Base-by-base conservation (phyloP, 805 yeast species). In the Ogataea paradorogensis region DNA sequence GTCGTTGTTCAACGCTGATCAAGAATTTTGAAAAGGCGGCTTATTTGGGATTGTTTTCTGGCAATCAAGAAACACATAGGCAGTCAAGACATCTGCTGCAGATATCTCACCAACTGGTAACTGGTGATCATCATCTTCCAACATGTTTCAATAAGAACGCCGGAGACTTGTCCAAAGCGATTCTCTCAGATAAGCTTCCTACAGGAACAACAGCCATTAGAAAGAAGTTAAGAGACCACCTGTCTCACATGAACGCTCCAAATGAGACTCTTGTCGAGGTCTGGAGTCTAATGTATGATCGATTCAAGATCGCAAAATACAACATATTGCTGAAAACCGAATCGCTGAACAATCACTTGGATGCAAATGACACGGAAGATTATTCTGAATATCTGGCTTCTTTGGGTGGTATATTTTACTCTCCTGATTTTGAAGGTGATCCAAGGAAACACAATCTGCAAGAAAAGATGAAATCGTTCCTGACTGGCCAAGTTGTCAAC, bases 201-300 rank as follows among this genome's bases (percentile, higher is more conserved):
- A 78, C 85, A 1, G 90, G 93, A 21, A 71, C 80, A 15, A 80
- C 82, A 21, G 89, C 95, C 0, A 69, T 84, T 25, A 89, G 84
- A 53, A 83, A 84, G 55, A 74, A 78, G 43, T 61, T 84, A 37
- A 70, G 84, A 55, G 73, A 63, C 30, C 65, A 61, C 35, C 50
- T 69, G 7, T 47, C 59, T 26, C 37, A 45, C 18, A 25, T 61
- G 15, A 49, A 38, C 14, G 60, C 45, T 43, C 78, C 65, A 44
- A 69, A 64, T 35, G 63, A 45, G 8, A 68, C 74, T 3, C 54
- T 73, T 22, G 44, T 69, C 3, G 61, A 57, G 11, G 65, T 66
- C 5, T 74, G 76, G 76, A 49, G 54, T 3, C 45, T 65, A 26
- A 71, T 80, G 43, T 79, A 71, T 52, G 67, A 67, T 25, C 47